Conservation (phyloP, 2,329 filamentous ascomycete species). For the Trichoderma polysporum region DNA sequence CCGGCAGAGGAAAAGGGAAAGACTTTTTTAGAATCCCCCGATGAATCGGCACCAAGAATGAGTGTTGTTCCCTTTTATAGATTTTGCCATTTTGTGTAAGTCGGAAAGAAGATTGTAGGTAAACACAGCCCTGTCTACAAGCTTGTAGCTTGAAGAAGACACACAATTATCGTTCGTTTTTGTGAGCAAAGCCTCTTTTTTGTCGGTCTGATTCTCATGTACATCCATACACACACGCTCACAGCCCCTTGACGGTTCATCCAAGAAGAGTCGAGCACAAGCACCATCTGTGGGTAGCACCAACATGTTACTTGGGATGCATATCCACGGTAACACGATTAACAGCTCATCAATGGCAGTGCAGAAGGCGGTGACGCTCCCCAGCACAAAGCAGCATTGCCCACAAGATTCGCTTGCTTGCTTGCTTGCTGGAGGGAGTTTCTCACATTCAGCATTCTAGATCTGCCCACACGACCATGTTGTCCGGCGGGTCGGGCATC, state of each 20-base stretch:
- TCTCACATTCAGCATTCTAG: slow-evolving; percentile 30
- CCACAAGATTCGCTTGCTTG: neutral
- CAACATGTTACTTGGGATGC: neutral
- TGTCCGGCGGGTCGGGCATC: slow-evolving; percentile 40
- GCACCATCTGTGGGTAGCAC: slow-evolving; percentile 1
- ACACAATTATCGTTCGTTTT: neutral
- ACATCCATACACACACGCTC: neutral
- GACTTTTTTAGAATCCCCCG: neutral
- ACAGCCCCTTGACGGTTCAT: neutral
- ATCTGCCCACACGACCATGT: slow-evolving; percentile 50
- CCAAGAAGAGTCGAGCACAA: neutral
- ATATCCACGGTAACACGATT: slow-evolving; percentile 1
- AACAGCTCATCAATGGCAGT: slow-evolving; percentile 7
- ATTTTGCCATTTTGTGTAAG: neutral
- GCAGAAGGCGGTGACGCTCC: neutral
- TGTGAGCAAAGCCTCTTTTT: neutral
- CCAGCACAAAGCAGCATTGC: neutral
- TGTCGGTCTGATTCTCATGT: neutral
- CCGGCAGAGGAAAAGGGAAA: neutral
- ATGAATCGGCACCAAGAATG: neutral
- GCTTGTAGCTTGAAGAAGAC: too few species aligned
- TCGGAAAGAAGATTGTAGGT: neutral
- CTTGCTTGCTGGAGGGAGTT: neutral
- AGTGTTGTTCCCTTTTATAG: slow-evolving; percentile 10
- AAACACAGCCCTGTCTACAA: neutral